phyloP scores from a whole-genome alignment of 768 basidiomycete species.

The Pleurotus citrinopileatus region DNA sequence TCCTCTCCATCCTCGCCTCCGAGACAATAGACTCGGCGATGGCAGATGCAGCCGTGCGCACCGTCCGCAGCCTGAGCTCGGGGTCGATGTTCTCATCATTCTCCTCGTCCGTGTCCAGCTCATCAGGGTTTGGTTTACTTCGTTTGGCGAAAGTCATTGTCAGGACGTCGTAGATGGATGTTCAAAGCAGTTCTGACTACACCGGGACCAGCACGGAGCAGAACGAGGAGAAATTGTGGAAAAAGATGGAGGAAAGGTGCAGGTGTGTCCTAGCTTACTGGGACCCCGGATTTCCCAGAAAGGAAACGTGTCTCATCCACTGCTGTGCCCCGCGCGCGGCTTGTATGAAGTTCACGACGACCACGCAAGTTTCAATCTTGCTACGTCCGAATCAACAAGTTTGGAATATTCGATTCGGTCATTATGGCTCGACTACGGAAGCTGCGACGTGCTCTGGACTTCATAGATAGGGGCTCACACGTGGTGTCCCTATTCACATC shows the following conservation, averaged over 20 bases:
- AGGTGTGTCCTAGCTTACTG: not conserved
- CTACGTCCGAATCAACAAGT: not conserved
- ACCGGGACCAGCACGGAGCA: conserved; percentile 17
- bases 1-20: conserved; percentile 65
- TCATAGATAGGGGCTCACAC: too few relatives aligned
- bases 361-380: not conserved
- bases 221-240: conserved; percentile 8
- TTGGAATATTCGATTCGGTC: too few relatives aligned
- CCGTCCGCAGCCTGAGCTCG: conserved; percentile 82
- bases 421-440: too few relatives aligned
- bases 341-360: not conserved
- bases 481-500: too few relatives aligned
- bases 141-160: conserved; percentile 38
- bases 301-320: not conserved
- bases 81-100: conserved; percentile 75
- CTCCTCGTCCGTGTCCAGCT: conserved; percentile 55
- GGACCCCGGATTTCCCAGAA: not conserved
- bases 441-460: too few relatives aligned
- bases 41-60: conserved; percentile 90
- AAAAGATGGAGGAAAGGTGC: conserved; percentile 4
- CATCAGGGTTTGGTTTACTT: conserved; percentile 32
- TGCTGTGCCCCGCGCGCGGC: not conserved
- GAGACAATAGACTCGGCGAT: conserved; percentile 83
- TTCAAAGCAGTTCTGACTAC: conserved; percentile 6
- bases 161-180: not conserved